Base-by-base conservation (phyloP, 2,329 filamentous ascomycete species). In the Nannizziopsis arthrosporioides region DNA sequence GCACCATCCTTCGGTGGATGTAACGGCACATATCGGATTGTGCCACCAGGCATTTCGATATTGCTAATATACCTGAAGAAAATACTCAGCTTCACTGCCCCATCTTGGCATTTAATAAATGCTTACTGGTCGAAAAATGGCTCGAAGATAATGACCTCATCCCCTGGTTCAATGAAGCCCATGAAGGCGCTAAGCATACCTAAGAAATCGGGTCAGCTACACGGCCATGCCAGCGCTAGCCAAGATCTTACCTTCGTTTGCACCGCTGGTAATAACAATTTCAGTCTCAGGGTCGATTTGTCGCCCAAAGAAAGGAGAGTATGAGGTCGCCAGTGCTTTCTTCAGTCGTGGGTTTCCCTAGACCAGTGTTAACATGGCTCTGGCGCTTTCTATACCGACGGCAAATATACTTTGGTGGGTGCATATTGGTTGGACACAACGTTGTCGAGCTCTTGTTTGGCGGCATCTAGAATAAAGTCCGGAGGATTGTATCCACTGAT, bases 371-470 rank as follows among this genome's bases (percentile, higher is more conserved):
- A 42, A 22, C 35, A 44, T 6, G 2, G 15, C 19, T 42, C 8
- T 27, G 5, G 18, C 11, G 6, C 14, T 35, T 7, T 8, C 14
- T 17, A 15, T 3, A 17, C 7, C 5, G 32, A 30, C 7, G 19
- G 3, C 12, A 17, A 17, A 10, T 35, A 42, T 65, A 76, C 74
- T 74, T 88, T 92, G 15, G 92, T 95, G 2, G 89, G 92, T 17
- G 88, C 90, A 74, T 98, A 98, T 73, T 98, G 92, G 67, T 98
- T 98, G 76, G 90, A 95, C 56, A 96, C 92, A 17, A 98, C 90
- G 44, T 80, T 77, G 61, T 94, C 83, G 44, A 98, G 76, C 35
- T 90, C 89, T 35, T 82, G 73, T 68, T 94, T 96, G 44, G 92
- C 92, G 37, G 92, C 92, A 58, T 94, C 78, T 55, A 95, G 73